Evolutionary conservation across 768 basidiomycete genomes (phyloP).

Genomic region (Harrya chromipes): DNA sequence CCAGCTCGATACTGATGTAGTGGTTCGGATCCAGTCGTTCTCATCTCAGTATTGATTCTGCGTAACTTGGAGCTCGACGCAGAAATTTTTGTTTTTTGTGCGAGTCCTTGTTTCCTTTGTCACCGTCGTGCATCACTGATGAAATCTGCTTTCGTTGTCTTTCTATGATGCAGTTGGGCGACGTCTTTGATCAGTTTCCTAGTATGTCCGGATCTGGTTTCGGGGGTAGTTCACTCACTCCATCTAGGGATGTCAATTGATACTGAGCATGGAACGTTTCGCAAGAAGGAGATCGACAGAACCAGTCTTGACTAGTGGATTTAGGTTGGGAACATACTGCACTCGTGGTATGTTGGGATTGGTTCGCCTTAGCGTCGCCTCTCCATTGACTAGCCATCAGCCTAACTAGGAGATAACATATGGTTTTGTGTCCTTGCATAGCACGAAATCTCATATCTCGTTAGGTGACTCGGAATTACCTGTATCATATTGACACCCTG

Average conservation of each 20-base stretch:
- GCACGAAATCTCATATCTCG: no score
- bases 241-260: slow-evolving; percentile 23
- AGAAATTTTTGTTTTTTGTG: slow-evolving; percentile 1
- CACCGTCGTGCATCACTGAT: slow-evolving; percentile 1
- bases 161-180: slow-evolving; percentile 9
- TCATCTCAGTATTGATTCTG: not conserved
- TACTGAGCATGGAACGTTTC: slow-evolving; percentile 26
- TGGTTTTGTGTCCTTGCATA: no score
- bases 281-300: not conserved
- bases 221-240: not conserved
- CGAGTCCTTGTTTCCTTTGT: not conserved
- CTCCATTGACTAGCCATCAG: no score
- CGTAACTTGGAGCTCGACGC: not conserved
- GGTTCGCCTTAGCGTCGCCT: no score
- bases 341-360: no score
- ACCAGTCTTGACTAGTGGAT: slow-evolving; percentile 9
- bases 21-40: not conserved
- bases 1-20: not conserved
- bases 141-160: not conserved
- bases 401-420: no score
- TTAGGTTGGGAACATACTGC: not conserved
- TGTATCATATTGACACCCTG: no score
- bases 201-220: slow-evolving; percentile 5
- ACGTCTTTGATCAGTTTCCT: slow-evolving; percentile 10
- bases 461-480: no score